Base-by-base conservation (phyloP, 495 filamentous ascomycete genomes). In the Platismatia glauca region DNA sequence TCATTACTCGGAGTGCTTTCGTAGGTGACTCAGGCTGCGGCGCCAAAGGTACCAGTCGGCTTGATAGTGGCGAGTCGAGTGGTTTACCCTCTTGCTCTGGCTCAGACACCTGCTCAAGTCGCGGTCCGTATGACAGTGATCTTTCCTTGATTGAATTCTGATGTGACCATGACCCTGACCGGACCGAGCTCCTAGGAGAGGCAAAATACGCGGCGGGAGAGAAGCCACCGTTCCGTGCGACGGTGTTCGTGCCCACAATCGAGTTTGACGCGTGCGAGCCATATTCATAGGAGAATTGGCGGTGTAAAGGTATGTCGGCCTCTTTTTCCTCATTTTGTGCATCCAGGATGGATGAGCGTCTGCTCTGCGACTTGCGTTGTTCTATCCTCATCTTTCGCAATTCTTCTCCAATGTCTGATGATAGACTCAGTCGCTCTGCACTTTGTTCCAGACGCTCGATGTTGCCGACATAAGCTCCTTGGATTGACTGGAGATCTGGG, bases 391-490 rank as follows among this genome's bases (percentile, higher is more conserved):
- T 80, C 66, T 88, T 86, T 63, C 87, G 84, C 59, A 96, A 89
- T 67, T 91, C 89, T 70, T 86, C 84, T 48, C 85, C 89, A 69
- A 96, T 88, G 66, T 86, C 80, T 20, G 86, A n/a, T 48, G 84
- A 87, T 71, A 84, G 82, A 68, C 87, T 91, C 70, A 96, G 76
- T 43, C 86, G 82, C 74, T 95, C 91, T 31, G 91, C 91, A 48
- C 85, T 89, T 64, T 85, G 81, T 69, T 96, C 91, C 65, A 96
- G 77, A 50, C 88, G 82, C 71, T 91, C 88, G 62, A 95, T 86
- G 78, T 92, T 93, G 70, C 81, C 80, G 27, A 84, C 74, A 69
- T 87, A 89, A 35, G 87, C 87, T 31, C 87, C 86, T 68, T 89
- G 87, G 50, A 89, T 75, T 27, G 85, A 83, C 69, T 88, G 86